Evolutionary conservation across 495 filamentous ascomycete species (phyloP).

Genomic region (Letharia lupina): DNA sequence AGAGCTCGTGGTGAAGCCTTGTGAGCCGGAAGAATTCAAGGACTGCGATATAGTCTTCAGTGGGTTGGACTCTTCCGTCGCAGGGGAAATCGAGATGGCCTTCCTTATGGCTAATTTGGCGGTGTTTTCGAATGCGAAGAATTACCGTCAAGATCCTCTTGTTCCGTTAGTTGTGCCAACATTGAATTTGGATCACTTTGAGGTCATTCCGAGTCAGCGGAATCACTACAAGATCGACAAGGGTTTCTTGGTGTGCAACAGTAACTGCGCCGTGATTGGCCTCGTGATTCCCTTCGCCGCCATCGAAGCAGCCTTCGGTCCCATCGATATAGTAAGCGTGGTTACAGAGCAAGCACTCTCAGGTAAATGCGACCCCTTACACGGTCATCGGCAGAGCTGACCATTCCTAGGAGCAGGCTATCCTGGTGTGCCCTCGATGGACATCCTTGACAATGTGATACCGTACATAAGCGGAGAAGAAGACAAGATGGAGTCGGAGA

Average conservation of each 20-base stretch:
- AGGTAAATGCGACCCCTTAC: background rate
- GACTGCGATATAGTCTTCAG: slow-evolving; percentile 88
- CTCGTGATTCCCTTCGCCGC: slow-evolving; percentile 84
- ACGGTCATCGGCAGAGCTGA: background rate
- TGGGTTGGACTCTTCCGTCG: slow-evolving; percentile 76
- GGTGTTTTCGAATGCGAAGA: slow-evolving; percentile 86
- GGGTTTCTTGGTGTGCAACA: slow-evolving; percentile 82
- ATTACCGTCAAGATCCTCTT: slow-evolving; percentile 72
- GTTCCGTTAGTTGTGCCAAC: slow-evolving; percentile 83
- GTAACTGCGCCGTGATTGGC: slow-evolving; percentile 84
- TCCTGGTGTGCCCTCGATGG: slow-evolving; percentile 69
- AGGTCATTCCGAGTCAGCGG: slow-evolving; percentile 69
- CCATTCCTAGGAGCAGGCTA: slow-evolving; percentile 58
- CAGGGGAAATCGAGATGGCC: slow-evolving; percentile 72
- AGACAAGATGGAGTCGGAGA: slow-evolving; percentile 79
- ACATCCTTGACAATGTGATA: slow-evolving; percentile 74
- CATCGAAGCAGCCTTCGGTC: slow-evolving; percentile 66
- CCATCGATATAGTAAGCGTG: slow-evolving; percentile 64
- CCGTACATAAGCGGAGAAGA: slow-evolving; percentile 84
- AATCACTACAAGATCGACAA: slow-evolving; percentile 56
- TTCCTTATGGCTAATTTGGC: slow-evolving; percentile 70
- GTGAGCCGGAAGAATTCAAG: slow-evolving; percentile 63
- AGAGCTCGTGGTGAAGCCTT: slow-evolving; percentile 65
- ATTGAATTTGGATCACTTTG: slow-evolving; percentile 71
- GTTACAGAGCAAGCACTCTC: slow-evolving; percentile 86